Base-by-base conservation (phyloP, 139 green algal genomes). In the Chlorella sp. region DNA sequence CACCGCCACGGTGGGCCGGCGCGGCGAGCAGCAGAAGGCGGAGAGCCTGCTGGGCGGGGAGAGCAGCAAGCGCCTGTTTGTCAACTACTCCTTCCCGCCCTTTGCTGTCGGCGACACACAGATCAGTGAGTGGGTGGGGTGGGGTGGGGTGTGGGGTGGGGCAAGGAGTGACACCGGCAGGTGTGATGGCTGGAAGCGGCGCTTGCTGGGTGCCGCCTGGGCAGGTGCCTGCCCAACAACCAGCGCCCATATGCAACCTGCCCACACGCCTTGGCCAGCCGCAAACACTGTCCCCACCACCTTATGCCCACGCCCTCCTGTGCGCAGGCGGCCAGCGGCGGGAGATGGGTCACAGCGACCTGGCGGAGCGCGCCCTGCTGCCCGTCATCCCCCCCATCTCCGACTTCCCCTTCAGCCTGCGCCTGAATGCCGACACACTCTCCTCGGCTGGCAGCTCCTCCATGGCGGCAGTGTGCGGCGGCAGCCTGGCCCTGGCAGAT, bases 291-390 rank as follows among this genome's bases (percentile, higher is more conserved):
- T 0, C n/a, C 6, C 26, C 17, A 60, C 30, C 78, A 5, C 17
- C 32, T 19, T 32, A 19, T 28, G 7, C 38, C 76, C 24, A 5
- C 38, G 28, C 41, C 38, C 38, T 1, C 36, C 36, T n/a, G 60
- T 62, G n/a, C n/a, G n/a, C n/a, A 83, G 81, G 44, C 46, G 58
- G 73, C 24, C 30, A 73, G 56, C 91, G 97, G 13, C 88, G 97
- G 19, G 97, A 99, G 92, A 68, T 98, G 41, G 97, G 96, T 7
- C 97, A 99, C 84, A 96, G 95, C 20, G 90, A 93, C 85, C 90
- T 99, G 44, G 96, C 96, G 2, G 93, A 99, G 87, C 90, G 94
- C 22, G 93, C 96, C 22, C 89, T 99, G 58, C 74, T 87, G 46
- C 95, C 97, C 32, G 85, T 94, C 1, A 56, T 99, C 11, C 96